Evolutionary conservation across 1,284 basidiomycete species (phyloP), one percentile per base, ranked within the genome.

Genomic region (Lignosus rhinocerotis): DNA sequence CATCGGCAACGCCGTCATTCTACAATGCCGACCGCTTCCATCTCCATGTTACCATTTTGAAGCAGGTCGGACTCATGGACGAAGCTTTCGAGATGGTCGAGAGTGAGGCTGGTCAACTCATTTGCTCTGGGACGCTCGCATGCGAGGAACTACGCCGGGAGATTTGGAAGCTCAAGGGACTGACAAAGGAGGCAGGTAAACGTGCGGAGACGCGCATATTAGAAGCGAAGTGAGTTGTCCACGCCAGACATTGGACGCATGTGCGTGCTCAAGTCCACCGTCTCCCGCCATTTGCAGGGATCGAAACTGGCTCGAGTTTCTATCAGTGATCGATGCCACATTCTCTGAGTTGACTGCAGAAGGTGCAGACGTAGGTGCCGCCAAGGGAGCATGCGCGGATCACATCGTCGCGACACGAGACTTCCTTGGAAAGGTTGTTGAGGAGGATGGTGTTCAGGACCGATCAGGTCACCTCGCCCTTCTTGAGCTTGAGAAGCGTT

Each of bases 291-390:
- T 25, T 16, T 57, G n/a, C 58, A 93, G 90, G 49, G 89, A 93
- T 67, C 86, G 88, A 45, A 94, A 94, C 66, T 94, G 92, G 91
- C 77, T 92, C 12, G 91, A 93, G 66, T 92, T 94, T 69, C 70
- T 88, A 45, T 82, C 90, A 4, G 73, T 92, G 14, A 72, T 93
- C 3, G 86, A 92, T 59, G 85, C 82, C 0, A 80, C 86, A 2
- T 87, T 92, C 63, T 72, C 74, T 31, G 70, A 75, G 44, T 53
- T 80, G n/a, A 64, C 68, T 1, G 68, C 73, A n/a, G 65, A 72
- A 6, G 59, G 62, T 34, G 55, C 55, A n/a, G 65, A 62, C n/a
- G 42, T 49, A 12, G 61, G 66, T 12, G 65, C 62, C 51, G 58
- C 58, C 58, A 70, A 69, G 64, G 70, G 68, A 47, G 68, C 77